Evolutionary conservation across 352 stramenopile species (phyloP).

Genomic region (Aphanomyces euteiches): DNA sequence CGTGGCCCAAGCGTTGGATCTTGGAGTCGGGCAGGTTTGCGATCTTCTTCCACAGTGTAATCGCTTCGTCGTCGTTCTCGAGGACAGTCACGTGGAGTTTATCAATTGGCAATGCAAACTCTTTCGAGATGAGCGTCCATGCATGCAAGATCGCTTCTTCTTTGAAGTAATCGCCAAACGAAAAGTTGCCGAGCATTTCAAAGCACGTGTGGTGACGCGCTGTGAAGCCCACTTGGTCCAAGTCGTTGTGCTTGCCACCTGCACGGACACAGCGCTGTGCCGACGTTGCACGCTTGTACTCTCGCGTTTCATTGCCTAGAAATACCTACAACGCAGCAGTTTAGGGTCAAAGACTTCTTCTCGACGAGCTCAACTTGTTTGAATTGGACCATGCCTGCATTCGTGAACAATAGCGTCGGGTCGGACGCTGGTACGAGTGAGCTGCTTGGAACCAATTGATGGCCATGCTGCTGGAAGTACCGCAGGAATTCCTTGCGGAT

Average conservation of each 20-base stretch:
- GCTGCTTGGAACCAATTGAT: conserved; percentile 59
- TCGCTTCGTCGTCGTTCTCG: conserved; percentile 54
- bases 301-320: conserved; percentile 70
- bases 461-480: conserved; percentile 62
- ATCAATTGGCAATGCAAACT: conserved; percentile 58
- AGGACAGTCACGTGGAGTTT: conserved; percentile 71
- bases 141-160: conserved; percentile 92
- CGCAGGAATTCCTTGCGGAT: conserved; percentile 56
- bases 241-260: conserved; percentile 97
- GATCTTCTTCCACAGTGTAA: conserved; percentile 46
- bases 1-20: conserved; percentile 67
- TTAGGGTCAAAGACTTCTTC: neutral
- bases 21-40: conserved; percentile 48
- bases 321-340: conserved; percentile 47
- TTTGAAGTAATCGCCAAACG: conserved; percentile 98
- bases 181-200: conserved; percentile 99
- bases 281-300: conserved; percentile 88
- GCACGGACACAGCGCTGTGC: conserved; percentile 96
- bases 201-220: conserved; percentile 98
- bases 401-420: conserved; percentile 96
- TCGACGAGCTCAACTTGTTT: conserved; percentile 70
- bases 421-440: conserved; percentile 80
- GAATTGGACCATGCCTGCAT: conserved; percentile 96
- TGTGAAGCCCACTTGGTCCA: conserved; percentile 97
- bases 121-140: conserved; percentile 92